Base-by-base conservation (phyloP, 2,329 filamentous ascomycete species). In the Fusarium sp. region DNA sequence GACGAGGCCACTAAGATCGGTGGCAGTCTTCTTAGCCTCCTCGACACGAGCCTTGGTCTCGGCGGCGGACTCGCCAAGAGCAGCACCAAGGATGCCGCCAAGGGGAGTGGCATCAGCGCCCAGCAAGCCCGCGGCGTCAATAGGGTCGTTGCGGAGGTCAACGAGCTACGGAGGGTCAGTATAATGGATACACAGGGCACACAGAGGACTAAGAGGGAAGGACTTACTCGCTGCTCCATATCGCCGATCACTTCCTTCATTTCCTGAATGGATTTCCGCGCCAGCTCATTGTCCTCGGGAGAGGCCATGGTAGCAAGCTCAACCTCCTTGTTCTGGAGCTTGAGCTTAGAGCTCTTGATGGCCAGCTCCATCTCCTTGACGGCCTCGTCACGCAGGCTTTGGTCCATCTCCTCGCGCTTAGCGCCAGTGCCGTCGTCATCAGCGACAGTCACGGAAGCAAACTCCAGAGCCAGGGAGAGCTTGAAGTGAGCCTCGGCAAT, bases 401-500 rank as follows among this genome's bases (percentile, higher is more conserved):
- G 91, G 80, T 95, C 92, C 65, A 95, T 86, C 52, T 83, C 82
- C 74, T 84, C 81, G 70, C 84, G 86, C 84, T 84, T 90, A 56
- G 80, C 79, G 33, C 83, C 82, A 14, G 82, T 82, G n/a, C 84
- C 84, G 22, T 85, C 84, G 5, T 86, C 85, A 18, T 89, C 89
- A 14, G 87, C 84, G 2, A 89, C 87, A 7, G 92, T 94, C 54
- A 97, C 91, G 0, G 95, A 97, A 5, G 94, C 94, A 77, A 98
- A 98, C 81, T 99, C 97, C 31, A 99, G 89, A 0, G 97, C 97
- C 18, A 99, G 90, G 0, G 96, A 98, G 29, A 99, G 91, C 84
- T 98, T 98, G 87, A 94, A 99, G 85, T 99, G 95, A 18, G 94
- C 96, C 85, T 99, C 97, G 47, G 97, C 96, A 66, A 98, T 89